A percentile compares a stretch with the other conserved stretches of the same genome.
Evolutionary conservation across 495 filamentous ascomycete species (phyloP).

Genomic region (Chaetomium cochliodes): DNA sequence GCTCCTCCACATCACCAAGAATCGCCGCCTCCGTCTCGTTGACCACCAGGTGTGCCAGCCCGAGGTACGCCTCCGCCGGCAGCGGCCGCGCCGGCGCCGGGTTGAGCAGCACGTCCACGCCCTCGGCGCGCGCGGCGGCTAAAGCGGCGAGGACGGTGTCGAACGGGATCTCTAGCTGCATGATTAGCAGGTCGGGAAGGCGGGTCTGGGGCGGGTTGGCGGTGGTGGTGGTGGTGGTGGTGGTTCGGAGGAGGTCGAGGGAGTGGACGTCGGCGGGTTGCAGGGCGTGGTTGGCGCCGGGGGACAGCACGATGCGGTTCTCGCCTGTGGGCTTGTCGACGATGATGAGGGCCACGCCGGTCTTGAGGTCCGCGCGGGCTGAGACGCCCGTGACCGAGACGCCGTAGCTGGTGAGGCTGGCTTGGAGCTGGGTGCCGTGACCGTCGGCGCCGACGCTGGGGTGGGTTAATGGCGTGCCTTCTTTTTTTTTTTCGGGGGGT

Average conservation of each 20-base stretch:
- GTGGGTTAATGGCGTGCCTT: not conserved
- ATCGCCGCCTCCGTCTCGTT: slow-evolving; percentile 89
- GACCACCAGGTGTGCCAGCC: slow-evolving; percentile 76
- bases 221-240: not conserved
- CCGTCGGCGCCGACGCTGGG: slow-evolving; percentile 68
- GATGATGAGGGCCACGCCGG: slow-evolving; percentile 81
- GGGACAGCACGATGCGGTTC: slow-evolving; percentile 81
- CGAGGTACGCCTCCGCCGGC: slow-evolving; percentile 63
- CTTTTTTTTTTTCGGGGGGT: too few species aligned
- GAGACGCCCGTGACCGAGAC: slow-evolving; percentile 59
- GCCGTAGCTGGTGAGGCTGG: slow-evolving; percentile 56
- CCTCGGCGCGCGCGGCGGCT: slow-evolving; percentile 46
- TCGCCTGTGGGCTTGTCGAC: slow-evolving; percentile 74
- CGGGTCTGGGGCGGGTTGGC: too few species aligned
- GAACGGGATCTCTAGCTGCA: slow-evolving; percentile 87
- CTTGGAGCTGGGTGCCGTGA: slow-evolving; percentile 55
- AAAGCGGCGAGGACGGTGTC: slow-evolving; percentile 68
- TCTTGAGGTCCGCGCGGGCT: slow-evolving; percentile 52
- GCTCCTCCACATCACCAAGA: slow-evolving; percentile 55
- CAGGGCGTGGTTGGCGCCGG: slow-evolving; percentile 70
- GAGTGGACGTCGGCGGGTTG: slow-evolving; percentile 19
- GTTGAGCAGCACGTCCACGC: slow-evolving; percentile 70
- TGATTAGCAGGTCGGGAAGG: slow-evolving; percentile 62
- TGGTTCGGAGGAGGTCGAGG: not conserved
- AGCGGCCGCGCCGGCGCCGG: slow-evolving; percentile 74